Percentiles rank a stretch among this genome's conserved stretches.
These are phyloP conservation scores for Kodamaea ohmeri DNA, from an alignment of 1,139 yeast genomes.

Conservation along the genomic window DNA sequence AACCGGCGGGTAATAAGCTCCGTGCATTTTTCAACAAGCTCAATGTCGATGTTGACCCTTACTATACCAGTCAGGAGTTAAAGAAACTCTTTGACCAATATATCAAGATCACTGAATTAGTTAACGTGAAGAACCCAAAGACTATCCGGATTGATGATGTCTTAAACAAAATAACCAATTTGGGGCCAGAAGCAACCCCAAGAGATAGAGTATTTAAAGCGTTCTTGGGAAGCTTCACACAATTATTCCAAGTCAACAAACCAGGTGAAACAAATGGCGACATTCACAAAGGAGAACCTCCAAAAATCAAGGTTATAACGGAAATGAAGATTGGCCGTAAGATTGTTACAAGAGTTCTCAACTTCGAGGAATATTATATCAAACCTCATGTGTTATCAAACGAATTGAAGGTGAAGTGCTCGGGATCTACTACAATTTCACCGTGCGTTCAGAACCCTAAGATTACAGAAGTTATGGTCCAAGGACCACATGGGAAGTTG, in stretches of 20 bases:
- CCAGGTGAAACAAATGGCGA: constrained; percentile 41
- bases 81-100: constrained; percentile 53
- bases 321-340: constrained; percentile 84
- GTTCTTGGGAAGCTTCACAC: constrained; percentile 53
- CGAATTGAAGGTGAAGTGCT: constrained; percentile 73
- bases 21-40: constrained; percentile 49
- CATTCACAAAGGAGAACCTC: constrained; percentile 62
- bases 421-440: constrained; percentile 80
- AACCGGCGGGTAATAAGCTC: constrained; percentile 49
- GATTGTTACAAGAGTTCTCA: constrained; percentile 67
- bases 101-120: constrained; percentile 50
- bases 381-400: constrained; percentile 65
- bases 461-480: constrained; percentile 70
- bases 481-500: constrained; percentile 79
- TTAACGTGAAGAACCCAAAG: constrained; percentile 44
- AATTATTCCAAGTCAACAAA: constrained; percentile 54
- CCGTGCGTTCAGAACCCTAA: constrained; percentile 55
- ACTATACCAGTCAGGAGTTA: constrained; percentile 55
- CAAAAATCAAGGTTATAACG: constrained; percentile 63
- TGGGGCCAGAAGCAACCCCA: constrained; percentile 27
- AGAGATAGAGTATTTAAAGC: constrained; percentile 54
- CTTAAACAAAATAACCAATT: constrained; percentile 26
- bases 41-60: constrained; percentile 33
- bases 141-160: constrained; percentile 53
- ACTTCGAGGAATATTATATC: constrained; percentile 66